Conservation (phyloP, 352 stramenopile species). For the Phytophthora citricola region DNA sequence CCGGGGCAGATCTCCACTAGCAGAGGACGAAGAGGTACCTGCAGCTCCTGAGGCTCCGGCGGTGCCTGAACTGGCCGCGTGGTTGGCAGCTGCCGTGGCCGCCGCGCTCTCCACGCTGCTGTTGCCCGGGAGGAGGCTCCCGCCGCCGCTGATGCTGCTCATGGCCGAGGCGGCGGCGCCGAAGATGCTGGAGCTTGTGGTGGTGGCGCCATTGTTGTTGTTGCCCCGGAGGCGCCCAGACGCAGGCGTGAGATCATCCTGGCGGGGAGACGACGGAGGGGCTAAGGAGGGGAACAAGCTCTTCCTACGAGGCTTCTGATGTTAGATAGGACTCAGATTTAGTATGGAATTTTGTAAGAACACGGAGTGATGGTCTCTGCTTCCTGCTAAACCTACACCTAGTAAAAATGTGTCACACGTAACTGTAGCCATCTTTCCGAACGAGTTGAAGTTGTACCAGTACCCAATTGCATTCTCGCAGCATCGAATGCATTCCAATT, state of each 20-base stretch:
- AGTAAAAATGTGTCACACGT: constrained; percentile 12
- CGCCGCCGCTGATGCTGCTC: constrained; percentile 55
- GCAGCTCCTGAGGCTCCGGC: constrained; percentile 24
- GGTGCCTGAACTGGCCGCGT: constrained; percentile 27
- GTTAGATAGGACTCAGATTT: constrained; percentile 10
- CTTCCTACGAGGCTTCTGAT: constrained; percentile 17
- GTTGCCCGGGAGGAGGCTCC: constrained; percentile 52
- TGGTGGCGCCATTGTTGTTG: constrained; percentile 40
- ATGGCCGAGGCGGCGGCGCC: constrained; percentile 51
- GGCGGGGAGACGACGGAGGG: background rate
- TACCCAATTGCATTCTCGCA: background rate
- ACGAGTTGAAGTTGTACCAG: constrained; percentile 1
- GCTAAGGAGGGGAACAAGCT: background rate
- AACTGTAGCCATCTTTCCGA: constrained; percentile 9
- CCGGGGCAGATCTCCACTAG: constrained; percentile 52
- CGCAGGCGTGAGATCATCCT: constrained; percentile 79
- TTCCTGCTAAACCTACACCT: constrained; percentile 8
- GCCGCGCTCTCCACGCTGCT: constrained; percentile 51
- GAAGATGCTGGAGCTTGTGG: constrained; percentile 74
- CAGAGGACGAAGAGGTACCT: constrained; percentile 32
- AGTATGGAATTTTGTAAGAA: constrained; percentile 17
- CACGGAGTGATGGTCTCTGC: constrained; percentile 19
- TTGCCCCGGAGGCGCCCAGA: constrained; percentile 50
- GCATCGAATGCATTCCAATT: constrained; percentile 23
- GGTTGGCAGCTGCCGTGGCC: constrained; percentile 44